Evolutionary conservation across 441 rosid species (phyloP).

Genomic region (Pelargonium myrrhifolium): DNA sequence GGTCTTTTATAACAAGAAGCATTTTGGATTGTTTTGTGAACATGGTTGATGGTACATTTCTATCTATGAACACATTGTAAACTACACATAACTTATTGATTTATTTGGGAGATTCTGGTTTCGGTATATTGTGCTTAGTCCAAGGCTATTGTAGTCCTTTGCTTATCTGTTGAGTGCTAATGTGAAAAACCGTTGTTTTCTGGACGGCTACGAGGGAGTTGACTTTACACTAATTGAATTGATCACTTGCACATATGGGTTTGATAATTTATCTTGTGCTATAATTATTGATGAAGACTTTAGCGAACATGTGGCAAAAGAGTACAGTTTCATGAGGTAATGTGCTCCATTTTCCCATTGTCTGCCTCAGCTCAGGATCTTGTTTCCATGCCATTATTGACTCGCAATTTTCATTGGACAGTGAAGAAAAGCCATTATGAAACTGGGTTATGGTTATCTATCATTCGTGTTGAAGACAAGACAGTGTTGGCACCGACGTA

Average conservation of each 20-base stretch:
- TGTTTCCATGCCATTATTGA: not conserved
- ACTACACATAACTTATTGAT: not conserved
- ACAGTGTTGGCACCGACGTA: not conserved
- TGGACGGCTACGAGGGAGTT: constrained; percentile 15
- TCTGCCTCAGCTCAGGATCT: constrained; percentile 4
- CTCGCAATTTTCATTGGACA: not conserved
- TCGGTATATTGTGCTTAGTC: not conserved
- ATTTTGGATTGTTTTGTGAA: constrained; percentile 2
- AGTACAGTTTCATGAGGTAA: not conserved
- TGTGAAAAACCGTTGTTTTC: constrained; percentile 10
- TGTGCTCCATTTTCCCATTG: not conserved
- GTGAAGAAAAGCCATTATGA: not conserved
- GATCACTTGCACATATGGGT: not conserved
- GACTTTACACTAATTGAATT: constrained; percentile 16
- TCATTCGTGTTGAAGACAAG: not conserved
- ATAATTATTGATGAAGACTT: constrained; percentile 14
- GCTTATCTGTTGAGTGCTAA: constrained; percentile 5
- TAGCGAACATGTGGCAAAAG: not conserved
- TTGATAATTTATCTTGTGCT: constrained; percentile 6
- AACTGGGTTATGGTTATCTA: not conserved
- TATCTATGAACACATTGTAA: not conserved
- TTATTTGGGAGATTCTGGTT: not conserved
- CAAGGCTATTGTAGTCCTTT: constrained; percentile 26
- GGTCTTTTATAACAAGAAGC: not conserved
- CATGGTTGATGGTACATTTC: not conserved